Evolutionary conservation across 2,329 filamentous ascomycete species (phyloP).

Genomic region (Sphaerostilbella broomeana): DNA sequence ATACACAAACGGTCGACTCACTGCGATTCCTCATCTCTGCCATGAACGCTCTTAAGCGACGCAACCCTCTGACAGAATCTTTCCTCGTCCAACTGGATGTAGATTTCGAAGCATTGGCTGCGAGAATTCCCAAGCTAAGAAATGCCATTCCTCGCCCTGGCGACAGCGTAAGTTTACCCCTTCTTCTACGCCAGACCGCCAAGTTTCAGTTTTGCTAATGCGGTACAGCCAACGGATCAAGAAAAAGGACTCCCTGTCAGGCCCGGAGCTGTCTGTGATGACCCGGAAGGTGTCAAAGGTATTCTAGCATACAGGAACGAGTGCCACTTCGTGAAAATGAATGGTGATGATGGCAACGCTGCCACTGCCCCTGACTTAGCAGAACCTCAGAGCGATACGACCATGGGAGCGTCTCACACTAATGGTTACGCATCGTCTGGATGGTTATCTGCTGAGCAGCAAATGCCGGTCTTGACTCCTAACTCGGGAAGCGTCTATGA

Average conservation of each 20-base stretch:
- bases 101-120: constrained; percentile 70
- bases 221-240: constrained; percentile 1
- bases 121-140: constrained; percentile 53
- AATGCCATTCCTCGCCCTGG: constrained; percentile 47
- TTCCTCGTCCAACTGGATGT: constrained; percentile 91
- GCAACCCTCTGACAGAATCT: constrained; percentile 87
- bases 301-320: constrained; percentile 40
- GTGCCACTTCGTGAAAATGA: constrained; percentile 36
- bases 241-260: constrained; percentile 17
- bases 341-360: constrained; percentile 36
- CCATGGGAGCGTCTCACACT: constrained; percentile 15
- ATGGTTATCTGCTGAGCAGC: constrained; percentile 37
- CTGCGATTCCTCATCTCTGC: constrained; percentile 86
- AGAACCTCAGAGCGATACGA: constrained; percentile 26
- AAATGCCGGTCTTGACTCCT: constrained; percentile 31
- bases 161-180: constrained; percentile 36
- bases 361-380: constrained; percentile 34
- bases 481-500: constrained; percentile 30
- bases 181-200: not conserved
- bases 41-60: constrained; percentile 81
- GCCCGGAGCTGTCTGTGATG: constrained; percentile 24
- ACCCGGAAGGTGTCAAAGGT: constrained; percentile 32
- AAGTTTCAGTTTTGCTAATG: constrained; percentile 17
- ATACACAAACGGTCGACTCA: constrained; percentile 69
- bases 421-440: constrained; percentile 24